Evolutionary conservation across 768 basidiomycete genomes (phyloP), one percentile per base, ranked within the genome.

Genomic region (Trametes gibbosa): DNA sequence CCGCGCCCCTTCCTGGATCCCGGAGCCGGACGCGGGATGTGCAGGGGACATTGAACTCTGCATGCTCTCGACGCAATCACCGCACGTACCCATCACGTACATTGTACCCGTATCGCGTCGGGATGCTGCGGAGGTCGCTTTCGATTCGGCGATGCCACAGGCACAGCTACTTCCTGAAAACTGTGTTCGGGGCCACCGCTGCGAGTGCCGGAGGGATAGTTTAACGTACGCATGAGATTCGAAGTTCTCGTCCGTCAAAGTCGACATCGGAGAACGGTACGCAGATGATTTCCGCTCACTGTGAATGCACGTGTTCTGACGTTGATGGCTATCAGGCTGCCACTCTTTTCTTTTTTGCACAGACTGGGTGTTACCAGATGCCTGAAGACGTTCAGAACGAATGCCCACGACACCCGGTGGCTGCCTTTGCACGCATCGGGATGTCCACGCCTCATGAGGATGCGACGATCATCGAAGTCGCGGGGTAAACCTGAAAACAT

Each of bases 51-150:
- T 53, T 32, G 43, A 52, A 61, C 49, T 45, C 37, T 56, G 56
- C 51, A 56, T 42, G 53, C 50, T 61, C 50, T 51, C 50, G 25
- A 41, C 9, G 25, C 27, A 29, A 37, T 17, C 21, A 10, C n/a
- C 6, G 49, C 37, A 58, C 59, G 54, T 61, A 45, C 43, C 50
- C 59, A 61, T 56, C 54, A 61, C 59, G 59, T 61, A 61, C 54
- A 47, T 4, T 29, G 25, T 24, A 14, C 32, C 35, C 10, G n/a
- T 21, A 9, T 45, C 40, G 14, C 47, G 16, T 16, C 25, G 37
- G n/a, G 46, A 24, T 32, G 39, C 29, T 25, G 55, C 47, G 46
- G 27, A 42, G 46, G 40, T 48, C 34, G 37, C 29, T 24, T 14
- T 17, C 24, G 21, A 43, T n/a, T 12, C 47, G 25, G 49, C 39